Conservation (phyloP, 306 rosid genomes). For the Biancaea sappan region DNA sequence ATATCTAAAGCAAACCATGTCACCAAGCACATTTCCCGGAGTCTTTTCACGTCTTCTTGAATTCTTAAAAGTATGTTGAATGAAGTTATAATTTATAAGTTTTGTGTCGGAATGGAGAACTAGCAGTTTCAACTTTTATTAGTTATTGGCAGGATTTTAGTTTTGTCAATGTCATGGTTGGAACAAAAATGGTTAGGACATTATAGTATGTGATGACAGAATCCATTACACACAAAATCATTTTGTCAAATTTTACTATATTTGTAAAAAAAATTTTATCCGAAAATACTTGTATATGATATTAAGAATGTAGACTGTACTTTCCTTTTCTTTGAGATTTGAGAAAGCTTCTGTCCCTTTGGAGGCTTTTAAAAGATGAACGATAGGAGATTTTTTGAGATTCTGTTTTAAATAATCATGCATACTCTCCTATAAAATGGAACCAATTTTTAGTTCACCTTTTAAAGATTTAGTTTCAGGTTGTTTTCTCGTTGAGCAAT, state of each 20-base stretch:
- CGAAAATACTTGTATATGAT: background rate
- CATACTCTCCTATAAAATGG: too few relatives aligned
- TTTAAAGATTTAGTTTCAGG: background rate
- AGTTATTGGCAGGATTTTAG: background rate
- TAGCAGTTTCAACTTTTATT: background rate
- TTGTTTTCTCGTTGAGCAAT: too few relatives aligned
- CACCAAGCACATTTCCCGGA: background rate
- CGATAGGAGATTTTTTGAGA: background rate
- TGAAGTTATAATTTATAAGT: background rate
- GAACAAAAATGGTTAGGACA: background rate
- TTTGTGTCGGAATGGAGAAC: background rate
- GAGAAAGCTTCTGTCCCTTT: background rate
- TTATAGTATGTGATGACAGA: background rate
- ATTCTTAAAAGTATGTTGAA: background rate
- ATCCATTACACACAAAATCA: too few relatives aligned
- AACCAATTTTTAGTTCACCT: too few relatives aligned
- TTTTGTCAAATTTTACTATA: too few relatives aligned
- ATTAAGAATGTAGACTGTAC: background rate
- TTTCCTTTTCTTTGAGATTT: background rate
- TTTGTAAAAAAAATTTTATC: too few relatives aligned
- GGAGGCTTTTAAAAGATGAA: background rate
- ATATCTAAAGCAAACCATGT: background rate
- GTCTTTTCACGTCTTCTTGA: background rate
- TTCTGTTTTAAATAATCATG: too few relatives aligned
- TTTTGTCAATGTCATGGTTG: background rate